Percentiles rank a stretch among this genome's conserved stretches.
Conservation (phyloP, 169 alveolate species). For the Theileria equi region DNA sequence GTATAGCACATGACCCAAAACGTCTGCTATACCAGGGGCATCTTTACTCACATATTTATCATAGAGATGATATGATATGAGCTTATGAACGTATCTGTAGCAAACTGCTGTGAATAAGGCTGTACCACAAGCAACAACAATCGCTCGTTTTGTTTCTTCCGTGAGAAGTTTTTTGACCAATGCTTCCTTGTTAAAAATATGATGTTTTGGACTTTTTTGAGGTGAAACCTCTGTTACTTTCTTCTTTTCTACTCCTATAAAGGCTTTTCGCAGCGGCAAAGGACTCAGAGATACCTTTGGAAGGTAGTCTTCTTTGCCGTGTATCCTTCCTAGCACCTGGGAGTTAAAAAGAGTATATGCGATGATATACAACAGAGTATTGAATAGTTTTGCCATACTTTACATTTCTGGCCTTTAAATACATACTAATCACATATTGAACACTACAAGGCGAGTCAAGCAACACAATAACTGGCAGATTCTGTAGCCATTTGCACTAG, state of each 20-base stretch:
- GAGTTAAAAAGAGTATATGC: too few relatives aligned
- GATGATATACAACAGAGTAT: too few relatives aligned
- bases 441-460: too few relatives aligned
- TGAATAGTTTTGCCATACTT: too few relatives aligned
- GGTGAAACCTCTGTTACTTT: neutral
- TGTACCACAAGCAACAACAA: slow-evolving; percentile 48
- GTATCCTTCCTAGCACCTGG: too few relatives aligned
- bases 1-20: slow-evolving; percentile 57
- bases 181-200: slow-evolving; percentile 2
- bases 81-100: slow-evolving; percentile 22
- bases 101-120: slow-evolving; percentile 38
- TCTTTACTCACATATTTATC: slow-evolving; percentile 20
- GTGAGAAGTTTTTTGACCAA: neutral
- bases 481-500: too few relatives aligned
- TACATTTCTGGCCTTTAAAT: too few relatives aligned
- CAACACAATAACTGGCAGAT: too few relatives aligned
- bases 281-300: too few relatives aligned
- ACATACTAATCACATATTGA: too few relatives aligned
- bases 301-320: too few relatives aligned
- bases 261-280: too few relatives aligned
- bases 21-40: slow-evolving; percentile 55
- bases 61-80: slow-evolving; percentile 37
- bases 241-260: slow-evolving; percentile 11
- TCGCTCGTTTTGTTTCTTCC: neutral
- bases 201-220: neutral